These are phyloP conservation scores for Rheum nobile DNA, from an alignment of 148 eudicot genomes.

Conservation along the genomic window DNA sequence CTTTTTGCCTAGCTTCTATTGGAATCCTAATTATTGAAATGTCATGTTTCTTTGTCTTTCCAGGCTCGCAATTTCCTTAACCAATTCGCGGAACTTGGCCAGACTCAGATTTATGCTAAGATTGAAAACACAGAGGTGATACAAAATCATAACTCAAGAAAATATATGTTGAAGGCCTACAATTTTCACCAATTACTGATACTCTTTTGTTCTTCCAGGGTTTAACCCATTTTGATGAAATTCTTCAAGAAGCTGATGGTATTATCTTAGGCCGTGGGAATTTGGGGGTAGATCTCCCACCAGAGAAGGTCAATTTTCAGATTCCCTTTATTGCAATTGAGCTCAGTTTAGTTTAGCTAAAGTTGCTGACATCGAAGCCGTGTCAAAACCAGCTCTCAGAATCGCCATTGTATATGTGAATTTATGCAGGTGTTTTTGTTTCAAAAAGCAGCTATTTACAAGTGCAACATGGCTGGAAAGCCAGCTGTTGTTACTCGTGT, in stretches of 20 bases:
- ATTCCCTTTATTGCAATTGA: not conserved
- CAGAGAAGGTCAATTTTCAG: slow-evolving; percentile 58
- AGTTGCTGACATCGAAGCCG: not conserved
- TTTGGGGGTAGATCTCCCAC: slow-evolving; percentile 95
- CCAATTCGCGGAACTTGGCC: slow-evolving; percentile 65
- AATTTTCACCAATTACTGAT: not conserved
- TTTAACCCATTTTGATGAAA: slow-evolving; percentile 83
- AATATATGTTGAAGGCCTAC: not conserved
- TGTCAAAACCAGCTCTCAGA: not conserved
- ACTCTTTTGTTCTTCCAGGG: slow-evolving; percentile 30
- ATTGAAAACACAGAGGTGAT: slow-evolving; percentile 87
- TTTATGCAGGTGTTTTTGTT: slow-evolving; percentile 75
- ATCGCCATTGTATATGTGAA: not conserved
- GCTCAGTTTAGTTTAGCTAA: not conserved
- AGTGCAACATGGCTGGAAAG: slow-evolving; percentile 95
- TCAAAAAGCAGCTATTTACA: slow-evolving; percentile 88
- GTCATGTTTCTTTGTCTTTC: not conserved
- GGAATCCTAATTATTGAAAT: not conserved
- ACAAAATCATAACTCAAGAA: not conserved
- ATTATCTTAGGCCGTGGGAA: slow-evolving; percentile 95
- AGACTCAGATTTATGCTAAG: slow-evolving; percentile 90
- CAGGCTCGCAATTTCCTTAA: slow-evolving; percentile 72
- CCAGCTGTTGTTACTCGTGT: slow-evolving; percentile 97
- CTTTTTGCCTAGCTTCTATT: not conserved
- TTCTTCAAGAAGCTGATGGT: slow-evolving; percentile 89